Base-by-base conservation (phyloP, 345 rosid genomes). In the Melastoma malabathricum region DNA sequence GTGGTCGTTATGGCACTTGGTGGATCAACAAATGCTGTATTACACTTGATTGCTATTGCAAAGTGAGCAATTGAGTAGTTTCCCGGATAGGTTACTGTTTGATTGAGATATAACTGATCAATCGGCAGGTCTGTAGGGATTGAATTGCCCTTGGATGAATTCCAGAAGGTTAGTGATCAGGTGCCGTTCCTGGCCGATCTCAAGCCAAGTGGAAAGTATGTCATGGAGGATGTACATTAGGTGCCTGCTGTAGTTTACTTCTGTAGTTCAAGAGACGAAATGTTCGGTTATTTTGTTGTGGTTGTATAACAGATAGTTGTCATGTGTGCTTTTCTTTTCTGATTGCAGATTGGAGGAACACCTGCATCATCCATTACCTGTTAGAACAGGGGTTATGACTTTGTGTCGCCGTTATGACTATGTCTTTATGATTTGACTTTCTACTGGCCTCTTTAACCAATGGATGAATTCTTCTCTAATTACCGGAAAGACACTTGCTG, bases 221-320 rank as follows among this genome's bases (percentile, higher is more conserved):
- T 92, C 54, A 92, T 92, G 97, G 98, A 87, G 59, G 97, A 92
- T 67, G 52, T 92, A 51, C 97, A 92, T 61, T 87, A 87, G 97
- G 98, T 87, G 44, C 51, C 63, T 25, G 48, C 55, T 65, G 38
- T 31, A 9, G 38, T 7, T 31, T 31, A 31, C 38, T 31, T 2
- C 38, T 5, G 10, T 31, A 5, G 9, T 5, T 31, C 38, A 31
- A 1, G 10, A 31, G 38, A 7, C 38, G 10, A 31, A 31, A 9
- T 31, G 3, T 63, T 27, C 18, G 10, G 15, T 15, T 34, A 17
- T 27, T 54, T 51, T 18, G 13, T 46, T 46, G 52, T 7, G 38
- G 38, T 31, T 5, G 38, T 31, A 31, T 31, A 31, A 9, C 48
- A 49, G 47, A 50, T 31, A n/a, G 25, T 5, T 31, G 38, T 31